Evolutionary conservation across 352 stramenopile species (phyloP), one percentile per base, ranked within the genome.

Genomic region (Phytopythium chamaehyphon): DNA sequence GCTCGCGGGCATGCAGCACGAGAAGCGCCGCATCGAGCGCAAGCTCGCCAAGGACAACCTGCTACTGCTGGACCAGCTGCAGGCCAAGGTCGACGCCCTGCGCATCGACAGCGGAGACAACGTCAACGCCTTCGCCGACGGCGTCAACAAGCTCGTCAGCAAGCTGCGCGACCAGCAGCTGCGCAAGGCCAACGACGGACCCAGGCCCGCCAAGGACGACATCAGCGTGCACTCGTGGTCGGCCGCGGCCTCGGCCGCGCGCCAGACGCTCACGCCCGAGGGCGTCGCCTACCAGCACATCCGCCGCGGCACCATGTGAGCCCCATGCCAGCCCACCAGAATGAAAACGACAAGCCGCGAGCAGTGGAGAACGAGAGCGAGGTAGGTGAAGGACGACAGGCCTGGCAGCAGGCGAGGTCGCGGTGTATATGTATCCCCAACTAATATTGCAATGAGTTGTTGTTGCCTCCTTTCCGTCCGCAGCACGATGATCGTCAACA

Each of bases 31-130:
- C 9, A 72, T 87, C 53, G 84, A 91, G 54, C 74, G 75, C 37
- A 87, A 85, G 47, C 56, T 90, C 35, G 76, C 81, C 21, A 88
- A 86, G 47, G 81, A 92, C 21, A 90, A 86, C 28, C 40, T 88
- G 19, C 49, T 70, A 31, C 62, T 88, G 40, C 64, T 92, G 16
- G 81, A 90, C 36, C 76, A 88, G 48, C 66, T 93, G 24, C 62
- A 76, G 39, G 64, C 80, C 0, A 85, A 91, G 60, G 31, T 91
- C 11, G 76, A 89, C 9, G 54, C 57, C 35, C 72, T 90, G 16
- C 71, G 69, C 2, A 40, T 76, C 10, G 73, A 85, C 18, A 72
- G 64, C 42, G 77, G 72, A 21, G 69, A 85, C 45, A 83, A 91
- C 50, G 66, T 63, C 45, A 82, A 86, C 37, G 76, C 68, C 19